A percentile compares a stretch with the other conserved stretches of the same genome.
These are phyloP conservation scores for Cystofilobasidium bisporidii DNA, from an alignment of 768 basidiomycete species.

Conservation along the genomic window DNA sequence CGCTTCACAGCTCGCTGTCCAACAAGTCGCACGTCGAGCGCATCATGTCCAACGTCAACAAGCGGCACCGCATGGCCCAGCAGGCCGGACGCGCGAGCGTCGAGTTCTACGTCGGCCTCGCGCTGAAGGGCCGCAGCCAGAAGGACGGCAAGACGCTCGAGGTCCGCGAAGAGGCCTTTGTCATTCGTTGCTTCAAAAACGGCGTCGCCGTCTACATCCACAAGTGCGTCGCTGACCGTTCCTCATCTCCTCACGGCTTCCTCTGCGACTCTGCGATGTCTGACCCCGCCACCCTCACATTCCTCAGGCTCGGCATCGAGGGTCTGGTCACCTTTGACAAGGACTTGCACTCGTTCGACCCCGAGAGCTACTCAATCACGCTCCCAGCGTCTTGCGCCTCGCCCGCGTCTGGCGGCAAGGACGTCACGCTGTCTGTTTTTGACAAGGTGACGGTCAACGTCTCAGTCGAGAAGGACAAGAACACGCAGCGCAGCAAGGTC, in stretches of 20 bases:
- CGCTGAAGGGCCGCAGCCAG: conserved; percentile 53
- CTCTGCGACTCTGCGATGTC: neutral
- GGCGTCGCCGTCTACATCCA: conserved; percentile 94
- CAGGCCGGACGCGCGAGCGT: conserved; percentile 95
- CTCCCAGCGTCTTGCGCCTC: conserved; percentile 46
- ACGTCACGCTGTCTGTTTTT: conserved; percentile 70
- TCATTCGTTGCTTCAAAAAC: conserved; percentile 88
- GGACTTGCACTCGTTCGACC: conserved; percentile 75
- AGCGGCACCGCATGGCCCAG: conserved; percentile 89
- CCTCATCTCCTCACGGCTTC: neutral
- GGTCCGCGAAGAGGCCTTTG: conserved; percentile 74
- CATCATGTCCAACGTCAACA: conserved; percentile 74
- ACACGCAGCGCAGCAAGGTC: conserved; percentile 80
- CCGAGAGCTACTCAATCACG: conserved; percentile 76
- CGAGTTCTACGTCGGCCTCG: conserved; percentile 93
- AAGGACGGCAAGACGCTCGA: conserved; percentile 40
- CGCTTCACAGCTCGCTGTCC: conserved; percentile 78
- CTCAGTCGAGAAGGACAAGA: conserved; percentile 85
- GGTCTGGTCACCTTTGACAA: conserved; percentile 84
- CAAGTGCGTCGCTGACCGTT: conserved; percentile 51
- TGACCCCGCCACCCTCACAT: neutral
- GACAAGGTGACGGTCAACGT: conserved; percentile 88
- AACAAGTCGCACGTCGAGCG: conserved; percentile 81
- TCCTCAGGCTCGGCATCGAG: conserved; percentile 72
- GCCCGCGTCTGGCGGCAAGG: conserved; percentile 34